Percentiles rank a stretch among this genome's conserved stretches.
Evolutionary conservation across 345 rosid species (phyloP).

Genomic region (Eucalyptus polyanthemos): DNA sequence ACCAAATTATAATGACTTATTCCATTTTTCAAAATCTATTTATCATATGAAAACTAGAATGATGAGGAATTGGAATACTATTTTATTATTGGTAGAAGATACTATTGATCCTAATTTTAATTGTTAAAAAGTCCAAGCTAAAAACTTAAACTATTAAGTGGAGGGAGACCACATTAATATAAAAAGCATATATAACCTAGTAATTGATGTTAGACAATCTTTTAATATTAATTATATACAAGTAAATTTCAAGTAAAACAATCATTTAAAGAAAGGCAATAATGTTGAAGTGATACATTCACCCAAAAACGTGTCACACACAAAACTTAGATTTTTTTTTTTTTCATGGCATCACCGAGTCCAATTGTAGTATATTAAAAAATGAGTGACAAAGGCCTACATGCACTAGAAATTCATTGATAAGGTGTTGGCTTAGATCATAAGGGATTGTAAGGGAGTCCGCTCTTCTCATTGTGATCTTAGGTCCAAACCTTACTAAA

Average conservation of each 20-base stretch:
- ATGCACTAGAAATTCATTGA: background rate
- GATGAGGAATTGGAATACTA: background rate
- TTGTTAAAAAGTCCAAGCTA: background rate
- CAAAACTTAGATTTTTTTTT: background rate
- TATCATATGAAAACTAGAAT: background rate
- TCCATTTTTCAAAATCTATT: background rate
- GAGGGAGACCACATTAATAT: background rate
- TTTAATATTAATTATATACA: background rate
- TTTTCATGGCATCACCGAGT: background rate
- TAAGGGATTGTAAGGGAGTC: background rate
- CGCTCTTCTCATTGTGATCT: background rate
- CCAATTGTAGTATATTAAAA: background rate
- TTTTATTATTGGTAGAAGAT: background rate
- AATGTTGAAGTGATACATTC: background rate
- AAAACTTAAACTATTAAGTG: background rate
- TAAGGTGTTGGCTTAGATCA: background rate
- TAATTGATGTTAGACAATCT: background rate
- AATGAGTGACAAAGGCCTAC: background rate
- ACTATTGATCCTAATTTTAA: background rate
- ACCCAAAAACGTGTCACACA: background rate
- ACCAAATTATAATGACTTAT: background rate
- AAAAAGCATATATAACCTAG: background rate
- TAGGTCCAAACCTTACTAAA: background rate
- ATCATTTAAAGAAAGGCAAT: background rate
- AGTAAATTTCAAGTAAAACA: background rate